Percentiles rank a stretch among this genome's conserved stretches.
phyloP scores from a whole-genome alignment of 108 stramenopile genomes.

The Pseudonitzschia multistriata region DNA sequence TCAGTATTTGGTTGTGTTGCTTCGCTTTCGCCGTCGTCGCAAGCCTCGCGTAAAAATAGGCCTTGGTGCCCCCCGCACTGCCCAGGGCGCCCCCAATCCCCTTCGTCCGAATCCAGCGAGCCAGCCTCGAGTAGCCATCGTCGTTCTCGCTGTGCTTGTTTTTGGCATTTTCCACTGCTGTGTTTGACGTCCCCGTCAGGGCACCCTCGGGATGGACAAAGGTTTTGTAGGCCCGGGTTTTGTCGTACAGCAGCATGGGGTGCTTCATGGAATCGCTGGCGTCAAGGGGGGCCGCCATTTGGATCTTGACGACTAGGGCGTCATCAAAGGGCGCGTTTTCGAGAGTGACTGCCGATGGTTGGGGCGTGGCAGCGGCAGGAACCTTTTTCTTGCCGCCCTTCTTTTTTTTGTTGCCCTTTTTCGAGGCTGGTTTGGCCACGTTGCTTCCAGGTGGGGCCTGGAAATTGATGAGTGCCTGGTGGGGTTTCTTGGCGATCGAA shows the following conservation, averaged over 20 bases:
- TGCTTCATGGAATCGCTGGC: slow-evolving; percentile 34
- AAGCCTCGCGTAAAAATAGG: slow-evolving; percentile 55
- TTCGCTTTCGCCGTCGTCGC: slow-evolving; percentile 16
- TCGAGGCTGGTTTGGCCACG: not conserved
- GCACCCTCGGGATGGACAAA: slow-evolving; percentile 58
- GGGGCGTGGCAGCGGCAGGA: not conserved
- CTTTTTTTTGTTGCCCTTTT: slow-evolving; percentile 14
- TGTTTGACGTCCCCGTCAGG: not conserved
- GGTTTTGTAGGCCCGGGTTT: slow-evolving; percentile 43
- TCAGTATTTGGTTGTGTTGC: not conserved
- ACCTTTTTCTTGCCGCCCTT: slow-evolving; percentile 24
- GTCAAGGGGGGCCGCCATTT: slow-evolving; percentile 41
- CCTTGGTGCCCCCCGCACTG: slow-evolving; percentile 51
- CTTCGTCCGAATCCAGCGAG: slow-evolving; percentile 34
- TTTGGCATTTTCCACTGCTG: not conserved
- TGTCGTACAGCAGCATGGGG: slow-evolving; percentile 68
- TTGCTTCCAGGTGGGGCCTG: slow-evolving; percentile 17
- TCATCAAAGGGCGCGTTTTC: slow-evolving; percentile 12
- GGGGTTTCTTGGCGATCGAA: slow-evolving; percentile 42
- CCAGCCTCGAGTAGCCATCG: slow-evolving; percentile 55
- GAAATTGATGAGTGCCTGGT: slow-evolving; percentile 72
- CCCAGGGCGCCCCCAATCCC: slow-evolving; percentile 54
- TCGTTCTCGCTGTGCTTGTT: not conserved
- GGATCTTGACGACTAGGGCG: slow-evolving; percentile 58
- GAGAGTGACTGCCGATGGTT: not conserved